Evolutionary conservation across 1,139 yeast species (phyloP).

Genomic region (Pneumocystis sp.): DNA sequence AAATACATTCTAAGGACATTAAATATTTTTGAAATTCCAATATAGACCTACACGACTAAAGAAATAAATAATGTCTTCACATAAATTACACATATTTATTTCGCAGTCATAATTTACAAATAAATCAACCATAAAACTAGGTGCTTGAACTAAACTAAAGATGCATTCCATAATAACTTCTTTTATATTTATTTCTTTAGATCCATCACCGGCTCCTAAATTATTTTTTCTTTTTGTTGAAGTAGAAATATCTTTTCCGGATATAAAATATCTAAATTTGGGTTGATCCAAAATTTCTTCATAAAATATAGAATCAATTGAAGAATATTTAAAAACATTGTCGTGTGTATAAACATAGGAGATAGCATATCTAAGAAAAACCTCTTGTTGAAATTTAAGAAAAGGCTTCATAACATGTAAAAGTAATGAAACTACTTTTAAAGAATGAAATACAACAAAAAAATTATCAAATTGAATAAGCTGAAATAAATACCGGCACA

Average conservation of each 20-base stretch:
- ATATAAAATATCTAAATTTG: conserved; percentile 16
- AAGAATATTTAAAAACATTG: conserved; percentile 14
- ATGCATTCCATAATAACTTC: conserved; percentile 75
- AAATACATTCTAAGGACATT: conserved; percentile 15
- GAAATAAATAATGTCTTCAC: conserved; percentile 53
- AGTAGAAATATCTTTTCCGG: conserved; percentile 18
- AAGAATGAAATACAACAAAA: conserved; percentile 54
- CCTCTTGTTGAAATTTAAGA: conserved; percentile 30
- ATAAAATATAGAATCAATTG: conserved; percentile 28
- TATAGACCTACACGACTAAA: conserved; percentile 40
- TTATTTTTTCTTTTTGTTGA: conserved; percentile 16
- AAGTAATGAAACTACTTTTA: conserved; percentile 57
- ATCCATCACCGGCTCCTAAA: conserved; percentile 16
- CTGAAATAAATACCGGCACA: conserved; percentile 70
- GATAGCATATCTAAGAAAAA: conserved; percentile 27
- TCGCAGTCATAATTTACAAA: conserved; percentile 85
- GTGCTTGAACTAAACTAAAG: conserved; percentile 63
- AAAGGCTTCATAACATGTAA: conserved; percentile 24
- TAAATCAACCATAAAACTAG: conserved; percentile 58
- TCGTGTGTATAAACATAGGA: conserved; percentile 25
- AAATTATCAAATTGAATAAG: conserved; percentile 58
- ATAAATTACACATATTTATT: conserved; percentile 68
- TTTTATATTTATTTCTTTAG: conserved; percentile 36
- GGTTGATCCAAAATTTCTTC: conserved; percentile 29
- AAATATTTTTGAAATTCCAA: conserved; percentile 43